phyloP scores from a whole-genome alignment of 116 monocot species.

The Dioscorea cayenensis region DNA sequence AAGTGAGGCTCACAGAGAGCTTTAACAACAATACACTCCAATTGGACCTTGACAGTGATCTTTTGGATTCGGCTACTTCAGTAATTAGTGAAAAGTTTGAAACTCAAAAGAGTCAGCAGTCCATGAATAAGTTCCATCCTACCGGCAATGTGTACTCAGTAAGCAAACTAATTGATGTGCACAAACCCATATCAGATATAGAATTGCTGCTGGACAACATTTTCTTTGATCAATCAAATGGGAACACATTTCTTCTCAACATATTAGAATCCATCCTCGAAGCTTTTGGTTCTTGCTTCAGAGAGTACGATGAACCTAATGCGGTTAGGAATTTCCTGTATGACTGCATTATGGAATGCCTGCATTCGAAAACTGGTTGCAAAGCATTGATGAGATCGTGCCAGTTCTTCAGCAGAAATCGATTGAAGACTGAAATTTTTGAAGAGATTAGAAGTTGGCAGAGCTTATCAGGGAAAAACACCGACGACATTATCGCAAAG shows the following conservation, averaged over 20 bases:
- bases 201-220: slow-evolving; percentile 32
- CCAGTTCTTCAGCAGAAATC: slow-evolving; percentile 23
- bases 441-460: slow-evolving; percentile 39
- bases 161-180: slow-evolving; percentile 6
- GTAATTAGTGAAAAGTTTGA: slow-evolving; percentile 6
- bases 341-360: slow-evolving; percentile 62
- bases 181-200: slow-evolving; percentile 40
- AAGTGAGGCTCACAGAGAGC: slow-evolving; percentile 7
- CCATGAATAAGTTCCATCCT: not conserved
- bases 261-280: slow-evolving; percentile 28
- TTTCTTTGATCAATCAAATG: slow-evolving; percentile 13
- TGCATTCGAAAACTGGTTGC: slow-evolving; percentile 48
- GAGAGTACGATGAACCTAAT: slow-evolving; percentile 12
- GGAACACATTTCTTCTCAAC: slow-evolving; percentile 28
- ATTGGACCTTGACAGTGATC: slow-evolving; percentile 29
- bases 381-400: slow-evolving; percentile 29
- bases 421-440: slow-evolving; percentile 20
- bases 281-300: not conserved
- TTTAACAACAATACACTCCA: slow-evolving; percentile 15
- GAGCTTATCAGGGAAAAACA: slow-evolving; percentile 25
- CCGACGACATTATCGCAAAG: slow-evolving; percentile 45
- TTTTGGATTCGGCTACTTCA: slow-evolving; percentile 58
- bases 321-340: slow-evolving; percentile 32
- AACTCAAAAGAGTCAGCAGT: not conserved
- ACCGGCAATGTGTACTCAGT: not conserved